Base-by-base conservation (phyloP, 2,329 filamentous ascomycete genomes). In the Alternaria brassicae region DNA sequence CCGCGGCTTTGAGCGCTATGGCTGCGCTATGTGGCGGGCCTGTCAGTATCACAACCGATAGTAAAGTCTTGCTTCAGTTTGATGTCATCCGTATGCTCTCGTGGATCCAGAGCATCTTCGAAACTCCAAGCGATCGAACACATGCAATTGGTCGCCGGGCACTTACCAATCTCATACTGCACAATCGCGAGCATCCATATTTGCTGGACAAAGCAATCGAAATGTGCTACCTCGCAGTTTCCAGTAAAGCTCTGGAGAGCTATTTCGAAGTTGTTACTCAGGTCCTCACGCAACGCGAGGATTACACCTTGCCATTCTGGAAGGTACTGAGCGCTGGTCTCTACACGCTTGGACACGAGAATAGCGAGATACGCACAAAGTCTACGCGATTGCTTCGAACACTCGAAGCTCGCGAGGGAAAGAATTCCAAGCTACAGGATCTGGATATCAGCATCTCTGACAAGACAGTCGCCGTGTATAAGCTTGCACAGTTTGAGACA, bases 391-490 rank as follows among this genome's bases (percentile, higher is more conserved):
- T 98, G 30, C 83, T 99, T 12, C 87, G 93, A 39, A 88, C 88
- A 0, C 82, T 98, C 1, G 95, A 98, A 77, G 88, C 93, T 66
- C 87, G 92, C 23, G 91, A 95, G 65, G 87, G 89, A 64, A 90
- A 91, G 66, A 95, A 88, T 65, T 97, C 94, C 1, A 96, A 96
- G 73, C 88, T 99, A 6, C 92, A 97, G 74, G 95, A 99, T 75
- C 96, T 97, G 59, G 95, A 99, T 72, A 98, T 99, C 70, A 97
- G 93, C 75, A 95, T 99, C 58, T 96, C 94, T 0, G 96, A 99
- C 79, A 98, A 97, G 79, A 99, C 96, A 0, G 96, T 96, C 66
- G 93, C 94, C 0, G 94, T 99, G 3, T 99, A 98, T 80, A 99
- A 99, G 79, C 84, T 96, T 42, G 95, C 96, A 0, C 95, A 99